Evolutionary conservation across 2,329 filamentous ascomycete species (phyloP), one percentile per base, ranked within the genome.

Genomic region (Nothophaeocryptopus gaeumannii): DNA sequence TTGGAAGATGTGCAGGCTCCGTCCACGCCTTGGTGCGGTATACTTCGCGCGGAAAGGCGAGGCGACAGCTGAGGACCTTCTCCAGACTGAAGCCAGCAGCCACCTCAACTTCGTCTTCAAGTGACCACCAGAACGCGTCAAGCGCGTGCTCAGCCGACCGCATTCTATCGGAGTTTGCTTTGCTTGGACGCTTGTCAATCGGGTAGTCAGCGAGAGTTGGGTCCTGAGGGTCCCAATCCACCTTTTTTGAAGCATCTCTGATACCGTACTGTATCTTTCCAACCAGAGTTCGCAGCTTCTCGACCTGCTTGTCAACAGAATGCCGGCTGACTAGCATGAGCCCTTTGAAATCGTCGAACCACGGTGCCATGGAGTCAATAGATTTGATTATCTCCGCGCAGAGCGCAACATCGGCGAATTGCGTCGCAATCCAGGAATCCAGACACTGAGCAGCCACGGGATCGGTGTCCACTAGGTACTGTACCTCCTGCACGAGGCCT

Each of bases 11-110:
- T 20, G 39, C 30, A 12, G 70, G 68, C 45, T 77, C 73, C 26
- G 70, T 56, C 76, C 78, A 81, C 10, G 72, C 67, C 1, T 72
- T 66, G 0, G 77, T 82, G n/a, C 79, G 70, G 29, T 73, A 71
- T 5, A 81, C 57, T 1, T 53, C 58, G 3, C 72, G 71, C 45
- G 54, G 53, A 38, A 47, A 29, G 46, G 45, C 48, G 0, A 74
- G 50, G 1, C 53, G 49, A 8, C 58, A 16, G 1, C 66, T 13
- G 34, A 67, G 59, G n/a, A 64, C 64, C 5, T 59, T 63, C 0
- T 55, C 47, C 26, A 70, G 34, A 2, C 57, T 58, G 5, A 63
- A 60, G 30, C 33, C 43, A 8, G 29, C 39, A 8, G 35, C 32
- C 4, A 12, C 30, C 8, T 50, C 51, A 3, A 63, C 13, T 32